Evolutionary conservation across 345 rosid species (phyloP).

Genomic region (Eucalyptus marginata): DNA sequence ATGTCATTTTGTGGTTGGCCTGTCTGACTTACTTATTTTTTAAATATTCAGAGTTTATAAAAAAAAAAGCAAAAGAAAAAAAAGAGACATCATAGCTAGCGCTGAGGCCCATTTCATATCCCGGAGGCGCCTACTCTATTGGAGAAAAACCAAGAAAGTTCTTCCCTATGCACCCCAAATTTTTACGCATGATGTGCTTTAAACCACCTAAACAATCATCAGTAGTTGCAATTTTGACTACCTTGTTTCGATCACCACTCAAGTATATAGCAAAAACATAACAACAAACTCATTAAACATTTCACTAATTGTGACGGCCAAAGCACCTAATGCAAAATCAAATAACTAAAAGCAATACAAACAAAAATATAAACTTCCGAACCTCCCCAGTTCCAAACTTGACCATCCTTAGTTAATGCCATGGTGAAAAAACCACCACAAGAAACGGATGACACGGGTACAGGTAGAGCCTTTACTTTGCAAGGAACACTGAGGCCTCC

Average conservation of each 20-base stretch:
- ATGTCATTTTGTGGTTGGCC: background rate
- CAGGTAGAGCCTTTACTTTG: slow-evolving; percentile 52
- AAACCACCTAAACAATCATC: background rate
- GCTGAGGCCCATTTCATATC: background rate
- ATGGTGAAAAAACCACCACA: slow-evolving; percentile 93
- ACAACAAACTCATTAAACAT: background rate
- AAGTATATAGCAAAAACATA: background rate
- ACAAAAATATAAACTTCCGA: background rate
- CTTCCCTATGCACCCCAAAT: background rate
- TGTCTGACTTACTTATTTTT: background rate
- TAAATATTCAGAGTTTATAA: background rate
- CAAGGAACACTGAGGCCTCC: slow-evolving; percentile 93
- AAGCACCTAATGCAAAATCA: background rate
- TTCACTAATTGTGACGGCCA: background rate
- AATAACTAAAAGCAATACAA: background rate
- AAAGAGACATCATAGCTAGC: background rate
- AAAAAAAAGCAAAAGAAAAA: no score
- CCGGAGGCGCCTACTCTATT: background rate
- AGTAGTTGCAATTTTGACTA: background rate
- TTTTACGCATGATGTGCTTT: background rate
- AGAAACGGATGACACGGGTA: slow-evolving; percentile 57
- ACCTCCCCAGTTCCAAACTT: slow-evolving; percentile 98
- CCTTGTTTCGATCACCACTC: background rate
- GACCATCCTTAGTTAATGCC: slow-evolving; percentile 67
- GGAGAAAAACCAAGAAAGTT: background rate